A percentile compares a stretch with the other conserved stretches of the same genome.
phyloP scores from a whole-genome alignment of 169 alveolate species.

The Amoebophrya sp. region DNA sequence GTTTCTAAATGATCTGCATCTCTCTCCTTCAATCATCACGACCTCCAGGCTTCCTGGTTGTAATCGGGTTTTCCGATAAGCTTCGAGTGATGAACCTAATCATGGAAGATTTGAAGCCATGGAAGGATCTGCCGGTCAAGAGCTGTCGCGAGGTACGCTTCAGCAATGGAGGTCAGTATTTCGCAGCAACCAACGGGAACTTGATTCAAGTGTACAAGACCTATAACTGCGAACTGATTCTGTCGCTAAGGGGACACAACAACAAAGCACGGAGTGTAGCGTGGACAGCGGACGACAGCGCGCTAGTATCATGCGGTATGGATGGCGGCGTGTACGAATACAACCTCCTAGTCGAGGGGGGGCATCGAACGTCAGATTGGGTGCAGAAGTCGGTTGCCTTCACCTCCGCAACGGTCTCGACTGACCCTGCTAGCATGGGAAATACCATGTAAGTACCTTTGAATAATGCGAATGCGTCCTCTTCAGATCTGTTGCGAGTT shows the following conservation, averaged over 20 bases:
- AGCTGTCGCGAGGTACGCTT: slow-evolving; percentile 71
- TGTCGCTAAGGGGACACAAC: slow-evolving; percentile 61
- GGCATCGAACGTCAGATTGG: slow-evolving; percentile 35
- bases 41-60: slow-evolving; percentile 75
- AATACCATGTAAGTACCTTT: not conserved
- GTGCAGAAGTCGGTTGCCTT: slow-evolving; percentile 32
- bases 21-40: no score
- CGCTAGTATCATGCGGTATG: slow-evolving; percentile 68
- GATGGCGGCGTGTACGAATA: slow-evolving; percentile 74
- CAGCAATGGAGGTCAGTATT: slow-evolving; percentile 78
- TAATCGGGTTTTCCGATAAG: slow-evolving; percentile 79
- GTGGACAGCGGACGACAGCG: slow-evolving; percentile 77
- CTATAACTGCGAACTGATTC: slow-evolving; percentile 71
- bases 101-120: slow-evolving; percentile 64
- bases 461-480: no score
- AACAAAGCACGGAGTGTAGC: slow-evolving; percentile 68
- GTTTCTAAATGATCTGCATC: no score
- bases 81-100: slow-evolving; percentile 65
- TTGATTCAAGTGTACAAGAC: slow-evolving; percentile 66
- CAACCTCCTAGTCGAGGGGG: slow-evolving; percentile 34
- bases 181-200: slow-evolving; percentile 71
- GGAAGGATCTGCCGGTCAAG: slow-evolving; percentile 71
- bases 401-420: not conserved
- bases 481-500: no score
- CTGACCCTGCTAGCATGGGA: not conserved